Evolutionary conservation across 176 grass and related monocot species (phyloP), one percentile per base, ranked within the genome.

Genomic region (Pontederia crassipes): DNA sequence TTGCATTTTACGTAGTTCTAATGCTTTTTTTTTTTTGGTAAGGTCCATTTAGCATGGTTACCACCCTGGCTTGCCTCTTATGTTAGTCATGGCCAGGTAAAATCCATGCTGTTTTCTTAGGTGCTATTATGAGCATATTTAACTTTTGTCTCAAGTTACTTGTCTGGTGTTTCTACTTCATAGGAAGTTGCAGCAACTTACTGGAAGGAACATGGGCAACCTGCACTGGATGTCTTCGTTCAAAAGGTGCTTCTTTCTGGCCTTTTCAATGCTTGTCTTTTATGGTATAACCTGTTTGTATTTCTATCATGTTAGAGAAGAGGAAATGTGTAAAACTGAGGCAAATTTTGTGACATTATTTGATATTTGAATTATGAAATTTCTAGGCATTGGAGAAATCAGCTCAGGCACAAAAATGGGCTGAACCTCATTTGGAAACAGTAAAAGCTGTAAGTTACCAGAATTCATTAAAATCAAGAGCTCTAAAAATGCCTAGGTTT

Each of bases 21-120:
- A 28, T 50, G 8, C 11, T 12, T 55, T 55, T 11, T 46, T 54
- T 11, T 64, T 26, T 6, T 8, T 56, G 35, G 47, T 54, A 66
- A 98, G 88, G 77, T 79, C 64, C 79, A 93, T 83, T 77, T 77
- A 74, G 77, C 88, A 69, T 98, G 94, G 94, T 81, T 98, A 59
- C 82, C 88, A 72, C 94, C 85, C 69, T 98, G 88, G 94, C 71
- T 98, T 61, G 82, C 57, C 2, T 57, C 74, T 69, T 58, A 86
- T 79, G 58, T 74, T 61, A 11, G 63, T 69, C 69, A 2, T 56
- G 83, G 60, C 55, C 66, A 80, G 82, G 88, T 93, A 77, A 15
- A 45, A 61, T 27, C 11, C 12, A 20, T 40, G 17, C 10, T 48
- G 17, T 17, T 55, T 40, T n/a, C 29, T 20, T 74, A 49, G 29